Base-by-base conservation (phyloP, 352 stramenopile genomes). In the Globisporangium cederbergense region DNA sequence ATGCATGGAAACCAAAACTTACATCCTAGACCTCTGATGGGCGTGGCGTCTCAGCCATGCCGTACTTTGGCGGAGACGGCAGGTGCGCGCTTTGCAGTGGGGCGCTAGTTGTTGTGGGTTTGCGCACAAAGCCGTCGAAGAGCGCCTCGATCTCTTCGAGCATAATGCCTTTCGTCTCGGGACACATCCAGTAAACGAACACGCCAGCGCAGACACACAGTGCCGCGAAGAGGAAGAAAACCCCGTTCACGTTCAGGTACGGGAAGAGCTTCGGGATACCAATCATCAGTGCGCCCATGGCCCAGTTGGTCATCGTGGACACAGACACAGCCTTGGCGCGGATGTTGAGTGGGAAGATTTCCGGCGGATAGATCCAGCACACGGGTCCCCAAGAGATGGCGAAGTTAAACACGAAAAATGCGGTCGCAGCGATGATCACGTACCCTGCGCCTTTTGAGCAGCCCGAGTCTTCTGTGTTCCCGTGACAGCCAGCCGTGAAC, bases 351-450 rank as follows among this genome's bases (percentile, higher is more conserved):
- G 76, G 73, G 60, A 88, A 88, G 65, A 86, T 83, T 65, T 89
- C 80, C 11, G 77, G 59, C 1, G 80, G 77, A 47, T 87, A 85
- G 25, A 86, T 79, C 80, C 80, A 89, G 55, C 76, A 75, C 9
- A 86, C 60, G 28, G 77, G 76, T 0, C 78, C 78, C 80, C 77
- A 87, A 4, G 74, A 83, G 49, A 81, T 82, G 16, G 74, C 74
- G 58, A 83, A 85, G 60, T 79, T 78, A 65, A 83, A 83, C 9
- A 86, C 60, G 38, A 77, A 81, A 58, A 86, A 72, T 7, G 66
- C 65, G 20, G 67, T 62, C 13, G 65, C 58, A 25, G 77, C 34
- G 25, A 88, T 71, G 32, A 88, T 76, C 18, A 74, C 54, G 59
- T 76, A 72, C 2, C 65, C 77, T 5, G 76, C 57, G 3, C 25